Conservation (phyloP, 2,329 filamentous ascomycete genomes). For the Exophiala calicioides region DNA sequence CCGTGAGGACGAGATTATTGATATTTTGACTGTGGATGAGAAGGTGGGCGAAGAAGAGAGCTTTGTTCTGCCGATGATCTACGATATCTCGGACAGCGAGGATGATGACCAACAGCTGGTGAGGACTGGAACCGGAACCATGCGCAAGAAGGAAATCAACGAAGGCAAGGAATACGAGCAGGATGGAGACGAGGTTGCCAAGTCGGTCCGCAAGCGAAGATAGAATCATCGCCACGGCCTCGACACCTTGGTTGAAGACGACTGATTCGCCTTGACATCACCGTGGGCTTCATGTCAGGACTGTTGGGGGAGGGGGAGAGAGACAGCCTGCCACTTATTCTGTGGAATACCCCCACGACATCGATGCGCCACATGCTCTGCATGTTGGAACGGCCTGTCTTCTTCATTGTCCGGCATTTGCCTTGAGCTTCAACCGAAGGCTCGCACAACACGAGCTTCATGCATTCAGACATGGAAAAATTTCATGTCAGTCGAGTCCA, state of each 20-base stretch:
- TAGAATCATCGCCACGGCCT: constrained; percentile 7
- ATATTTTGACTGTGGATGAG: constrained; percentile 77
- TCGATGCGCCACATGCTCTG: too few relatives aligned
- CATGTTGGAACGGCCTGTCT: too few relatives aligned
- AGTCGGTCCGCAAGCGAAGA: constrained; percentile 18
- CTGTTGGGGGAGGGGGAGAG: too few relatives aligned
- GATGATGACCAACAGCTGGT: constrained; percentile 81
- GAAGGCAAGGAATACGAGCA: constrained; percentile 69
- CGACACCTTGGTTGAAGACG: constrained; percentile 1
- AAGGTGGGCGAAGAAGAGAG: constrained; percentile 59
- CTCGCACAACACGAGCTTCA: too few relatives aligned
- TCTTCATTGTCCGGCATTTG: too few relatives aligned
- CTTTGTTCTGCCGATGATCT: constrained; percentile 92
- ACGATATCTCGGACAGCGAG: constrained; percentile 90
- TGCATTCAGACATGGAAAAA: too few relatives aligned
- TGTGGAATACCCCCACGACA: too few relatives aligned
- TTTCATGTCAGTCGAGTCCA: too few relatives aligned
- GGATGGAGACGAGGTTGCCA: constrained; percentile 46
- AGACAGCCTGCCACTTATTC: too few relatives aligned
- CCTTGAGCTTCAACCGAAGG: too few relatives aligned
- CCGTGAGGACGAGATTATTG: constrained; percentile 88
- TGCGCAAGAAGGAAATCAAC: constrained; percentile 80
- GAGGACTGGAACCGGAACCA: constrained; percentile 72
- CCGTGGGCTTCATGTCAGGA: too few relatives aligned
- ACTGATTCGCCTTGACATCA: too few relatives aligned